A percentile compares a stretch with the other conserved stretches of the same genome.
These are phyloP conservation scores for Galerina marginata DNA, from an alignment of 768 basidiomycete species.

Conservation along the genomic window DNA sequence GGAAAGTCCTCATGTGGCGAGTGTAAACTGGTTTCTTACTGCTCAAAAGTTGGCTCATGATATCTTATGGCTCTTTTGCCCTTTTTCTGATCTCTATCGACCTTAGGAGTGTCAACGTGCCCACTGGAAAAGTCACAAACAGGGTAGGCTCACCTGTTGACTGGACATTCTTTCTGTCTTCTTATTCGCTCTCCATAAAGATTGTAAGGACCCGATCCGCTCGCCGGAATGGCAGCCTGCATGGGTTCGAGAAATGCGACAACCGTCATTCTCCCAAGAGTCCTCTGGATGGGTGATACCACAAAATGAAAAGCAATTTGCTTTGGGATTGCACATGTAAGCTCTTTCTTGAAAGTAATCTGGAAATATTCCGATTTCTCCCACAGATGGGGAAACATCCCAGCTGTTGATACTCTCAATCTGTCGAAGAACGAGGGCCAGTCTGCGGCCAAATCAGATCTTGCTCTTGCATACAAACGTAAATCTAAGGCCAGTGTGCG, in stretches of 20 bases:
- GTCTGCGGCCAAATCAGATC: constrained; percentile 16
- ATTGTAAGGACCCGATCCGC: constrained; percentile 30
- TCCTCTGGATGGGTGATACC: constrained; percentile 1
- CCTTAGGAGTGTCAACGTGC: constrained; percentile 44
- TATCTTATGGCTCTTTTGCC: background rate
- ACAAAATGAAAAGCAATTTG: constrained; percentile 12
- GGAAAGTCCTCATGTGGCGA: constrained; percentile 33
- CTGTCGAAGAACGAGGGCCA: constrained; percentile 31
- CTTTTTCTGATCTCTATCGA: background rate
- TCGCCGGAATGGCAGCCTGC: constrained; percentile 26
- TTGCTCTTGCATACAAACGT: constrained; percentile 27
- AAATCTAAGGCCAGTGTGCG: background rate
- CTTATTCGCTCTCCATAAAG: constrained; percentile 12
- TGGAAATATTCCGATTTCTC: background rate
- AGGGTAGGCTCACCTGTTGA: constrained; percentile 23
- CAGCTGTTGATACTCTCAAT: constrained; percentile 33
- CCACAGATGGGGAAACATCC: constrained; percentile 36
- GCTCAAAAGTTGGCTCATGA: constrained; percentile 38
- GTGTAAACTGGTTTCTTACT: constrained; percentile 50
- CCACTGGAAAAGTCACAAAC: constrained; percentile 47
- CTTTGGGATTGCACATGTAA: constrained; percentile 24
- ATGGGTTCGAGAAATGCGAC: constrained; percentile 26
- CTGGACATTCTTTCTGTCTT: background rate
- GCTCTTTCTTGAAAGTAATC: background rate
- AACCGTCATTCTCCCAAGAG: constrained; percentile 22